These are phyloP conservation scores for Globisporangium paddicum DNA, from an alignment of 352 stramenopile species.

Conservation along the genomic window DNA sequence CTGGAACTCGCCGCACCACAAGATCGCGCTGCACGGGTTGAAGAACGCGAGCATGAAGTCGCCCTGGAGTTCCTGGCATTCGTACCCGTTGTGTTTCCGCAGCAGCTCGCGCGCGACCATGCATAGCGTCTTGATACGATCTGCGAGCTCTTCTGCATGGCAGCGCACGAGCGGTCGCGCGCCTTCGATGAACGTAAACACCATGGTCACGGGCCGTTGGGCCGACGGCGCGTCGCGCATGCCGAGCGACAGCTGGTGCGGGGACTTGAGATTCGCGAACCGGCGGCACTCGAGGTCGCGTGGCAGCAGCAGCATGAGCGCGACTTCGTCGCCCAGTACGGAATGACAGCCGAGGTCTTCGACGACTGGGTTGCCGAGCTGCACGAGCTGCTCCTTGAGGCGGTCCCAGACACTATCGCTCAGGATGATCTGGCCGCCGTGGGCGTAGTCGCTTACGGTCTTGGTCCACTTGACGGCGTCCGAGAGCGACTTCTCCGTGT, in stretches of 20 bases:
- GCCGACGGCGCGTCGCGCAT: slow-evolving; percentile 83
- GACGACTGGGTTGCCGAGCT: slow-evolving; percentile 84
- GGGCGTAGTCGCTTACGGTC: slow-evolving; percentile 75
- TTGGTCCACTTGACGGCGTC: slow-evolving; percentile 84
- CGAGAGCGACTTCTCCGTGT: slow-evolving; percentile 52
- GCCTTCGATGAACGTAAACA: slow-evolving; percentile 89
- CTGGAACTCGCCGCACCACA: slow-evolving; percentile 87
- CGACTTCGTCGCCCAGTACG: slow-evolving; percentile 66
- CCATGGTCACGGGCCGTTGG: slow-evolving; percentile 79
- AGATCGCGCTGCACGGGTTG: slow-evolving; percentile 69
- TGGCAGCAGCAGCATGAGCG: slow-evolving; percentile 77
- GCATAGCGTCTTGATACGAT: slow-evolving; percentile 83
- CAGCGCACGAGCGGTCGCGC: slow-evolving; percentile 73
- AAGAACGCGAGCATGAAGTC: slow-evolving; percentile 90
- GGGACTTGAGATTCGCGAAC: slow-evolving; percentile 72
- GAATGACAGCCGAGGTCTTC: slow-evolving; percentile 78
- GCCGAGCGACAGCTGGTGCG: slow-evolving; percentile 59
- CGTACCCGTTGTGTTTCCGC: slow-evolving; percentile 81
- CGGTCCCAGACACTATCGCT: slow-evolving; percentile 84
- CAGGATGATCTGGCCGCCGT: slow-evolving; percentile 82
- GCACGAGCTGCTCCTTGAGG: slow-evolving; percentile 82
- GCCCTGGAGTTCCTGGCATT: slow-evolving; percentile 85
- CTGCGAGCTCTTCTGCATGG: slow-evolving; percentile 78
- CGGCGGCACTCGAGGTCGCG: slow-evolving; percentile 70
- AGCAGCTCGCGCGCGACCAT: slow-evolving; percentile 70